phyloP scores from a whole-genome alignment of 495 filamentous ascomycete genomes.

The Aspergillus incahuasiensis region DNA sequence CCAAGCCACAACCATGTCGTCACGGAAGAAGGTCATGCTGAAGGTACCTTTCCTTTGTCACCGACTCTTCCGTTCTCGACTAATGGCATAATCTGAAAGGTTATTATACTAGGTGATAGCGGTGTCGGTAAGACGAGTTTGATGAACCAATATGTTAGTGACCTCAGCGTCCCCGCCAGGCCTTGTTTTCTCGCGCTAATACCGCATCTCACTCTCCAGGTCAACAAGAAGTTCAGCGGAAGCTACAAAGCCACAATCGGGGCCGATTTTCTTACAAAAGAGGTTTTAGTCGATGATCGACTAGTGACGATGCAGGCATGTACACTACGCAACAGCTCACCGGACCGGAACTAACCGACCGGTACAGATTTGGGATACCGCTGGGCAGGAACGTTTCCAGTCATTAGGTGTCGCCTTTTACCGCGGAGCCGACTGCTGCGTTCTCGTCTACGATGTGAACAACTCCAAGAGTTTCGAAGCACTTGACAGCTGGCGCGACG shows the following conservation, averaged over 20 bases:
- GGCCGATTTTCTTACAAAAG: conserved; percentile 97
- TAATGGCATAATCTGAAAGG: conserved; percentile 46
- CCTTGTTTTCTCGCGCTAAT: conserved; percentile 20
- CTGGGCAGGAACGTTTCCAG: conserved; percentile 96
- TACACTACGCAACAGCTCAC: not conserved
- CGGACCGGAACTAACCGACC: conserved; percentile 17
- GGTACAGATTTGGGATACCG: conserved; percentile 91
- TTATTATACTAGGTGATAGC: conserved; percentile 97
- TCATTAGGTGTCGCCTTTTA: conserved; percentile 98
- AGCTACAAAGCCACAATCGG: conserved; percentile 99
- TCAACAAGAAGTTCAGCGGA: conserved; percentile 99
- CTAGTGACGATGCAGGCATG: conserved; percentile 97
- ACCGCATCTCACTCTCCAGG: conserved; percentile 45
- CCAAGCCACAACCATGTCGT: conserved; percentile 60
- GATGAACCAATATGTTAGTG: conserved; percentile 99
- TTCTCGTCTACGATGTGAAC: conserved; percentile 97
- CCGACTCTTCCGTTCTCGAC: not conserved
- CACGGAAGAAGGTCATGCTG: conserved; percentile 93
- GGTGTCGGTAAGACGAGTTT: conserved; percentile 98
- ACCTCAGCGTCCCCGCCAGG: conserved; percentile 7
- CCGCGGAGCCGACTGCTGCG: conserved; percentile 96
- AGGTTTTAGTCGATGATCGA: conserved; percentile 94
- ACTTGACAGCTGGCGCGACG: conserved; percentile 96
- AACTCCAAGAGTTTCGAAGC: conserved; percentile 99
- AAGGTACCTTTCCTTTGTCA: conserved; percentile 66